Evolutionary conservation across 2,329 filamentous ascomycete species (phyloP).

Genomic region (Aplosporella prunicola): DNA sequence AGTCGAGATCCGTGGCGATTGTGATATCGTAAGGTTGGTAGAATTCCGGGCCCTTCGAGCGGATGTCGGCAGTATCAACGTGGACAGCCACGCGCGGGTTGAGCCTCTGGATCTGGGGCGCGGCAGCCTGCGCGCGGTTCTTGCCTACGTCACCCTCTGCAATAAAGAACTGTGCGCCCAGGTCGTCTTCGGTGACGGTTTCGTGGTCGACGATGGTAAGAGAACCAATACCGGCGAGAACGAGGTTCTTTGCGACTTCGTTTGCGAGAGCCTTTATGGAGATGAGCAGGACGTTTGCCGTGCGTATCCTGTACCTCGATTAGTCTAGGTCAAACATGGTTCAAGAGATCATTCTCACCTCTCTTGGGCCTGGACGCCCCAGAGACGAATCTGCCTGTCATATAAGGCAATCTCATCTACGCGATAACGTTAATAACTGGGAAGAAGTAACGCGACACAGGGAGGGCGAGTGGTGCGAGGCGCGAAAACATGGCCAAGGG

Average conservation of each 20-base stretch:
- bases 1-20: slow-evolving; percentile 80
- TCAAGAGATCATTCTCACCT: slow-evolving; percentile 33
- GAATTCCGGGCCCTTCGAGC: slow-evolving; percentile 60
- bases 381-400: slow-evolving; percentile 92
- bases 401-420: slow-evolving; percentile 96
- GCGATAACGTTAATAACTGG: too few relatives aligned
- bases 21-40: slow-evolving; percentile 74
- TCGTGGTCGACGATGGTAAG: slow-evolving; percentile 80
- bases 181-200: slow-evolving; percentile 64
- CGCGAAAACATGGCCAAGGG: neutral
- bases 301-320: slow-evolving; percentile 59
- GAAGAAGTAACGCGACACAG: neutral
- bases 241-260: slow-evolving; percentile 95
- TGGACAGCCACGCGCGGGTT: slow-evolving; percentile 79
- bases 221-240: slow-evolving; percentile 83
- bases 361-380: slow-evolving; percentile 92
- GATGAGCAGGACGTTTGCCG: slow-evolving; percentile 80
- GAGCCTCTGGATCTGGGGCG: slow-evolving; percentile 67
- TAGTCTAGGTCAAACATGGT: slow-evolving; percentile 1
- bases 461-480: too few relatives aligned
- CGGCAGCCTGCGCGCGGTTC: slow-evolving; percentile 76
- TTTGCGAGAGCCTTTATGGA: slow-evolving; percentile 81
- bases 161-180: slow-evolving; percentile 63
- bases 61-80: slow-evolving; percentile 59
- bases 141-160: slow-evolving; percentile 62